Conservation (phyloP, 2,329 filamentous ascomycete species). For the Diaporthe humulicola region DNA sequence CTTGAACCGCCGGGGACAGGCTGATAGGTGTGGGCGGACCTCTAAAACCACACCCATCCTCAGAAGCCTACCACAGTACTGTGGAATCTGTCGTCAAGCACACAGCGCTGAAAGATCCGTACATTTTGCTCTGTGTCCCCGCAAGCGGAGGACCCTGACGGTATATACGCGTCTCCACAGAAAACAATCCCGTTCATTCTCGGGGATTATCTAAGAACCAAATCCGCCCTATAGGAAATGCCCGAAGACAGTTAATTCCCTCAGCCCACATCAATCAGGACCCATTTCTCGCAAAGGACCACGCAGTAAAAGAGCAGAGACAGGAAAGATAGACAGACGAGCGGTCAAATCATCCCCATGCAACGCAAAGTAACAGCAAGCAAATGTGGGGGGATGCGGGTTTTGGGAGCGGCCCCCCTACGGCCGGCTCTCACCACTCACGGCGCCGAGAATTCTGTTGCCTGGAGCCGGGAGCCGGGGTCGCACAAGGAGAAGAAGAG, state of each 20-base stretch:
- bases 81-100: neutral
- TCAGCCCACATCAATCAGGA: neutral
- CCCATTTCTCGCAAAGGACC: neutral
- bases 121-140: neutral
- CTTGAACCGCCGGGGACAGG: neutral
- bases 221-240: neutral
- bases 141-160: neutral
- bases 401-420: neutral
- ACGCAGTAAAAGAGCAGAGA: neutral
- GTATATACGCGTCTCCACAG: neutral
- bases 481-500: neutral
- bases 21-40: neutral
- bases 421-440: neutral
- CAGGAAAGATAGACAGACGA: neutral
- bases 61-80: too few species aligned
- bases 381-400: slow-evolving; percentile 20
- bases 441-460: slow-evolving; percentile 33
- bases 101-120: neutral
- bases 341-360: slow-evolving; percentile 3
- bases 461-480: slow-evolving; percentile 30
- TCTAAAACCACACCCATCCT: neutral
- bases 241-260: neutral
- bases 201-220: neutral
- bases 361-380: neutral
- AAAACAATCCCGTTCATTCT: neutral